These are phyloP conservation scores for Sporisorium iseilematis-ciliati DNA, from an alignment of 1,284 basidiomycete genomes.

Conservation along the genomic window DNA sequence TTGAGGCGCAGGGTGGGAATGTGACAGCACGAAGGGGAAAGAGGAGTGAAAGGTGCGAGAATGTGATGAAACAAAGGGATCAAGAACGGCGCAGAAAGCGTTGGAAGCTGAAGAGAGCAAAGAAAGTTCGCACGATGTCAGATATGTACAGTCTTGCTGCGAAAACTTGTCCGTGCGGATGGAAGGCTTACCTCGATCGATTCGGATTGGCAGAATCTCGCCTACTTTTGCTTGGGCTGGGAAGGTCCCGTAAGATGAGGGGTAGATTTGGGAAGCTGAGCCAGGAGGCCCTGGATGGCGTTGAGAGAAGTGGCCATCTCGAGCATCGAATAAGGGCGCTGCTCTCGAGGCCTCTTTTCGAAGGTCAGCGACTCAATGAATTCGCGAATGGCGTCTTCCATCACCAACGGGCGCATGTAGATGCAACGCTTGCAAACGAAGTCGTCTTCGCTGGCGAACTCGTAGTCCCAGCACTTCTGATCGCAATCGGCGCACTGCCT, in stretches of 20 bases:
- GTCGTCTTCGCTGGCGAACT: too few relatives aligned
- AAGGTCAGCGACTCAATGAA: slow-evolving; percentile 4
- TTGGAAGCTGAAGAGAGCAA: neutral
- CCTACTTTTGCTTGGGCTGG: neutral
- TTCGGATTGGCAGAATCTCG: neutral
- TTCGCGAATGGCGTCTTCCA: neutral
- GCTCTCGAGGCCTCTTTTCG: neutral
- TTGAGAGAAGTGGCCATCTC: neutral
- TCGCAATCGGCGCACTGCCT: too few relatives aligned
- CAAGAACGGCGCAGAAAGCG: neutral
- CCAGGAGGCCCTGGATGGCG: neutral
- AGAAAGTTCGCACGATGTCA: neutral
- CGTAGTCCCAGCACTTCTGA: too few relatives aligned
- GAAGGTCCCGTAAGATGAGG: neutral
- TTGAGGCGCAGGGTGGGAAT: neutral
- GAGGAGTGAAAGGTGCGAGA: neutral
- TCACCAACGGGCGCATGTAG: neutral
- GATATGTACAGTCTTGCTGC: neutral
- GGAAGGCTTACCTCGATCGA: neutral
- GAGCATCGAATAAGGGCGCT: neutral
- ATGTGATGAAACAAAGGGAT: neutral
- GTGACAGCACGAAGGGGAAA: neutral
- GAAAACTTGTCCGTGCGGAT: too few relatives aligned
- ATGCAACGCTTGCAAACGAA: too few relatives aligned
- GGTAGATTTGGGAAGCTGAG: neutral